Evolutionary conservation across 2,329 filamentous ascomycete species (phyloP).

Genomic region (Neopestalotiopsis sp.): DNA sequence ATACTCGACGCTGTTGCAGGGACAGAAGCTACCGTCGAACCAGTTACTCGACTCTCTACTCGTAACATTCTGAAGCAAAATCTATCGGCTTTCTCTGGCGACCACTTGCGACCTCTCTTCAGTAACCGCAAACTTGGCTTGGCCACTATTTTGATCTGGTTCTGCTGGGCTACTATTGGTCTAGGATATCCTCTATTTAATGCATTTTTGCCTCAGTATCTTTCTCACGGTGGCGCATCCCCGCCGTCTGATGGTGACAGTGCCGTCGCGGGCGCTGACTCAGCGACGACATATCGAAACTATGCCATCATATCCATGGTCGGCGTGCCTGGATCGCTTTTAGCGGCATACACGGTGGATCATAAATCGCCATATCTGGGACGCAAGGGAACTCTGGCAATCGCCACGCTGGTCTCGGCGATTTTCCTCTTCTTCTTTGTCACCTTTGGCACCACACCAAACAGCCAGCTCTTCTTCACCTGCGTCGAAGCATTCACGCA

Average conservation of each 20-base stretch:
- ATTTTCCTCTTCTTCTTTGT: slow-evolving; percentile 73
- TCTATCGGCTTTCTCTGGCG: slow-evolving; percentile 68
- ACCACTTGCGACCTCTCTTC: slow-evolving; percentile 72
- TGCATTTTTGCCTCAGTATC: slow-evolving; percentile 86
- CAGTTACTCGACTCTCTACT: slow-evolving; percentile 33
- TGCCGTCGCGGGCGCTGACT: slow-evolving; percentile 30
- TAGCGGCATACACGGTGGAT: slow-evolving; percentile 76
- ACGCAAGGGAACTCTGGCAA: slow-evolving; percentile 74
- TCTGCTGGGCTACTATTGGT: slow-evolving; percentile 82
- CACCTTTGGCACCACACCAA: slow-evolving; percentile 59
- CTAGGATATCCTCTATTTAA: slow-evolving; percentile 91
- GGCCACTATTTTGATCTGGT: slow-evolving; percentile 68
- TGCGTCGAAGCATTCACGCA: slow-evolving; percentile 74
- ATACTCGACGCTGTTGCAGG: slow-evolving; percentile 63
- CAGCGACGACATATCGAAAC: slow-evolving; percentile 70
- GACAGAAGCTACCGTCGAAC: slow-evolving; percentile 35
- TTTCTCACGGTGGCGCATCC: slow-evolving; percentile 61
- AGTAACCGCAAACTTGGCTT: slow-evolving; percentile 54
- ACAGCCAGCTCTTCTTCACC: slow-evolving; percentile 67
- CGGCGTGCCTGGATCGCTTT: slow-evolving; percentile 77
- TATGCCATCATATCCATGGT: slow-evolving; percentile 80
- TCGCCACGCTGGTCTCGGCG: slow-evolving; percentile 70
- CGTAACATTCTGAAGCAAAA: slow-evolving; percentile 58
- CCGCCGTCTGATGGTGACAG: slow-evolving; percentile 33
- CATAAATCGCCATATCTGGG: slow-evolving; percentile 66